phyloP scores from a whole-genome alignment of 1,284 basidiomycete genomes.

The Polyporus tsugae region DNA sequence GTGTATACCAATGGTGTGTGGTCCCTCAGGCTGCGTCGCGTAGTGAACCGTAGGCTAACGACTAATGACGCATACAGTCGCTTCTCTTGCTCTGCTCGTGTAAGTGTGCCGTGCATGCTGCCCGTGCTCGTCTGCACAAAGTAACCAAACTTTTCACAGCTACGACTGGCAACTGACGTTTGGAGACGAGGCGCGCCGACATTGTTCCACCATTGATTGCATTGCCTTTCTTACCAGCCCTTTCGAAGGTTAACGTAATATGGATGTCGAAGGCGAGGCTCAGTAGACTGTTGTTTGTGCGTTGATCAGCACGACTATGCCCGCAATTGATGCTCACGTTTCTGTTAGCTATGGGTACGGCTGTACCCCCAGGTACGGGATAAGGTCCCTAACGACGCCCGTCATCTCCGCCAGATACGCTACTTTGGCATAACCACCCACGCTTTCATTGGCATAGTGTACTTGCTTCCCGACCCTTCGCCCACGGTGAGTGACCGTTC shows the following conservation, averaged over 20 bases:
- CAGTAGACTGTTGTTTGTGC: constrained; percentile 12
- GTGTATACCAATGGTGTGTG: constrained; percentile 2
- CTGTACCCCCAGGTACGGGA: not conserved
- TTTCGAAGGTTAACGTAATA: constrained; percentile 10
- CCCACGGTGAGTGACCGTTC: not conserved
- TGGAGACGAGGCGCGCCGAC: not conserved
- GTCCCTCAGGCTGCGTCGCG: not conserved
- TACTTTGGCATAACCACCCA: constrained; percentile 15
- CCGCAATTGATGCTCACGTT: not conserved
- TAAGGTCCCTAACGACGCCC: not conserved
- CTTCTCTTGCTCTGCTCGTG: constrained; percentile 2
- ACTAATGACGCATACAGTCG: not conserved
- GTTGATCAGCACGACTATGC: not conserved
- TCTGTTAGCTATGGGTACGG: constrained; percentile 13
- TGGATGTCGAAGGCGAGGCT: constrained; percentile 14
- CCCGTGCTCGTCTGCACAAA: too few relatives aligned
- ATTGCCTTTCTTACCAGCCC: not conserved
- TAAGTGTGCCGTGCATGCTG: not conserved
- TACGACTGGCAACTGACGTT: constrained; percentile 12
- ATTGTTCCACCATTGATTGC: not conserved
- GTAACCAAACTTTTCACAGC: not conserved
- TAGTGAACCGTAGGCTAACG: not conserved
- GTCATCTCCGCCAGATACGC: constrained; percentile 1
- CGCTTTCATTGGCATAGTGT: constrained; percentile 1
- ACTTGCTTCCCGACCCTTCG: not conserved